These are phyloP conservation scores for Guyanaporus albipodus DNA, from an alignment of 768 basidiomycete genomes.

Conservation along the genomic window DNA sequence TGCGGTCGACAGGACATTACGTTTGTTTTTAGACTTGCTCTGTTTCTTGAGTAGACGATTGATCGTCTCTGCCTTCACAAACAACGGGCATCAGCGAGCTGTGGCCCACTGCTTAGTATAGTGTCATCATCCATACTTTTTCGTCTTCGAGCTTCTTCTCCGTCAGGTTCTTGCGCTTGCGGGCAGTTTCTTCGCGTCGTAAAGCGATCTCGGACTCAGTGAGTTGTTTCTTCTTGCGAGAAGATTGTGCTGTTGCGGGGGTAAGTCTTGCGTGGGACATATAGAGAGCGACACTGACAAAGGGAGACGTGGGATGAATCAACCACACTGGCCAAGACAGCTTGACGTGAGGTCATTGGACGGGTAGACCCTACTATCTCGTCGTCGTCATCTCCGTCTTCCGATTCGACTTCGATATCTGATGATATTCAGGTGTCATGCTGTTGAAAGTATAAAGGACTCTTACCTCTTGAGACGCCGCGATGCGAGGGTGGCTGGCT, in stretches of 20 bases:
- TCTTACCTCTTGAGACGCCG: slow-evolving; percentile 23
- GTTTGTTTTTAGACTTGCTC: slow-evolving; percentile 60
- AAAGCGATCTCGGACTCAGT: slow-evolving; percentile 72
- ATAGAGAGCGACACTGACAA: slow-evolving; percentile 28
- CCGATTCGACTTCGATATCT: slow-evolving; percentile 43
- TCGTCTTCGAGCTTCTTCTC: slow-evolving; percentile 15
- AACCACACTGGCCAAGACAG: slow-evolving; percentile 65
- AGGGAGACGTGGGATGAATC: slow-evolving; percentile 68
- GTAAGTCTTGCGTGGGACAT: background rate
- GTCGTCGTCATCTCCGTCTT: slow-evolving; percentile 36
- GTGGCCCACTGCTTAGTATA: background rate
- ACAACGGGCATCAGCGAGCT: background rate
- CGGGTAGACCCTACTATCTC: slow-evolving; percentile 37
- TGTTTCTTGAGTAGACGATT: slow-evolving; percentile 87
- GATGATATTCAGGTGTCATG: background rate
- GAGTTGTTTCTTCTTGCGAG: slow-evolving; percentile 51
- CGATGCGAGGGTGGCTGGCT: slow-evolving; percentile 26
- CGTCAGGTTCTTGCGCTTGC: slow-evolving; percentile 70
- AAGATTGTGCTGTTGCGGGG: slow-evolving; percentile 2
- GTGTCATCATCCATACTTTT: slow-evolving; percentile 45
- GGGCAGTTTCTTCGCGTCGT: slow-evolving; percentile 73
- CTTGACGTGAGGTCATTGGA: slow-evolving; percentile 59
- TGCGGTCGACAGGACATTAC: slow-evolving; percentile 45
- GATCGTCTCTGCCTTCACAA: slow-evolving; percentile 72
- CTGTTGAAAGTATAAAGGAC: background rate